These are phyloP conservation scores for Seiridium unicorne DNA, from an alignment of 2,329 filamentous ascomycete genomes.

Conservation along the genomic window DNA sequence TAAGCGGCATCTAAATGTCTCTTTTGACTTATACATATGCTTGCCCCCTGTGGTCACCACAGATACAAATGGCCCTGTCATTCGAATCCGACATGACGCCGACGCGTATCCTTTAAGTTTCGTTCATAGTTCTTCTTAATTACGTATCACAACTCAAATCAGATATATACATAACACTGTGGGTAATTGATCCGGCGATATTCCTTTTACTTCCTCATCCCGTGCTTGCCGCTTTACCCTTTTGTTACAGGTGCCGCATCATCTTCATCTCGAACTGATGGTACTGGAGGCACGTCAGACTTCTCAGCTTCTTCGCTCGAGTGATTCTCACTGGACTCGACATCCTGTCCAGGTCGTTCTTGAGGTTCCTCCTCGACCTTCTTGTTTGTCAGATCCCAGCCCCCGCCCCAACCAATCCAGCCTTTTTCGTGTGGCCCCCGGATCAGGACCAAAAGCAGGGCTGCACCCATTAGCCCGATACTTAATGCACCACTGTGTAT, in stretches of 20 bases:
- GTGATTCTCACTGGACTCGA: background rate
- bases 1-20: too few relatives aligned
- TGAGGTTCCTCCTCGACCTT: slow-evolving; percentile 11
- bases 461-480: slow-evolving; percentile 25
- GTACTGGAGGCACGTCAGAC: background rate
- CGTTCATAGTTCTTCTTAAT: too few relatives aligned
- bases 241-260: background rate
- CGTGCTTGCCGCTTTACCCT: background rate
- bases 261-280: background rate
- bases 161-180: too few relatives aligned
- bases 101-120: too few relatives aligned
- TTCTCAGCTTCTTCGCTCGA: background rate
- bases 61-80: too few relatives aligned
- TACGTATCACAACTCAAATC: too few relatives aligned
- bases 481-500: slow-evolving; percentile 26
- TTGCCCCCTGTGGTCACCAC: too few relatives aligned
- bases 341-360: background rate
- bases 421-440: slow-evolving; percentile 27
- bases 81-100: too few relatives aligned
- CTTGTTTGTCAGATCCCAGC: slow-evolving; percentile 22
- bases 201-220: background rate
- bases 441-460: slow-evolving; percentile 18
- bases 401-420: slow-evolving; percentile 31
- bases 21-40: too few relatives aligned
- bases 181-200: background rate